phyloP scores from a whole-genome alignment of 1,139 yeast species.

The Yarrowia galli region DNA sequence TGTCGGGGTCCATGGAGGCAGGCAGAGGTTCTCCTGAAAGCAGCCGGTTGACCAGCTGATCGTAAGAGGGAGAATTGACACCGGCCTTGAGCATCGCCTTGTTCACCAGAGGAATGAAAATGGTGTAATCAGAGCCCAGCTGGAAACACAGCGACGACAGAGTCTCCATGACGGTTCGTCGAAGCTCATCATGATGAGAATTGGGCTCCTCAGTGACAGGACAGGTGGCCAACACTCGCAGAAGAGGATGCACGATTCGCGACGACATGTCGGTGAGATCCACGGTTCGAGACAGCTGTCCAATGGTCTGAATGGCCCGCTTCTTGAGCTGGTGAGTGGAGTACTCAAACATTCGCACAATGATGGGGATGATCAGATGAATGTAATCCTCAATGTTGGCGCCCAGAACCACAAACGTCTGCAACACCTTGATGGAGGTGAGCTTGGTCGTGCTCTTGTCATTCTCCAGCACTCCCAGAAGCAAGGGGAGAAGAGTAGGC shows the following conservation, averaged over 20 bases:
- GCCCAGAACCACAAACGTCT: constrained; percentile 89
- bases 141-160: constrained; percentile 79
- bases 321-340: constrained; percentile 65
- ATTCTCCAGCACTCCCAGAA: constrained; percentile 78
- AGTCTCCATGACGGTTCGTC: constrained; percentile 74
- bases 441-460: constrained; percentile 69
- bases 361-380: constrained; percentile 83
- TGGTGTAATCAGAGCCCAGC: constrained; percentile 82
- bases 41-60: constrained; percentile 77
- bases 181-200: constrained; percentile 65
- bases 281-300: constrained; percentile 77
- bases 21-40: constrained; percentile 91
- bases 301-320: constrained; percentile 84
- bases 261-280: constrained; percentile 89
- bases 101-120: constrained; percentile 86
- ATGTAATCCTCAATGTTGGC: constrained; percentile 86
- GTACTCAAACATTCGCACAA: constrained; percentile 80
- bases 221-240: constrained; percentile 66
- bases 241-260: constrained; percentile 83
- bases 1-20: constrained; percentile 68
- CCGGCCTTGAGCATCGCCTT: constrained; percentile 69
- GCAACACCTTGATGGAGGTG: constrained; percentile 77
- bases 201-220: constrained; percentile 41
- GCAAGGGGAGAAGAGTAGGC: constrained; percentile 76
- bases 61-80: constrained; percentile 77